Base-by-base conservation (phyloP, 306 rosid species). In the Inga leiocalycina region DNA sequence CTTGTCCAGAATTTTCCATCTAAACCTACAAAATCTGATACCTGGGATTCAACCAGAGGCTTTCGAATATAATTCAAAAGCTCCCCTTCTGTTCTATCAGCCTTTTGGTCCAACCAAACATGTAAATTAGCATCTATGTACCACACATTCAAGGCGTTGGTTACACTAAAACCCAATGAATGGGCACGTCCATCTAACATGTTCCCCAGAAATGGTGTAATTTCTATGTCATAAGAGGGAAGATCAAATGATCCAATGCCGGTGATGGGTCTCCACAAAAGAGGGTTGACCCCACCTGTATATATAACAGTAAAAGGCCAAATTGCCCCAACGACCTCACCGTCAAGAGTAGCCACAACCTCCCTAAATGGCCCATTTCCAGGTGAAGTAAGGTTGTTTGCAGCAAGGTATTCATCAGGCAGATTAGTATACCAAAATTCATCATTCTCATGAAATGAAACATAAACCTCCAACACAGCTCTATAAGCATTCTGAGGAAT, bases 291-390 rank as follows among this genome's bases (percentile, higher is more conserved):
- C 78, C 99, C 97, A 59, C 99, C 99, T 5, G 98, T 94, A 49
- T 74, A 96, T 44, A 96, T 90, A 77, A 96, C 99, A 57, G 98
- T 91, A 80, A 92, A 96, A 14, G 99, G 99, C 97, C 98, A 96
- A 57, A 94, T 69, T 0, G 91, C 89, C 64, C 97, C 99, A 76
- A 90, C 93, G 72, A 88, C 71, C 1, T 84, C 77, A 57, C 74
- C 88, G 67, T 96, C 98, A 78, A 96, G 88, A 84, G 89, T 86
- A 20, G 91, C 89, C 74, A 91, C 84, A 83, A 96, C 93, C 88
- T 96, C 98, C 89, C 99, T 90, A 76, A 94, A 96, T 6, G 98
- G 89, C 20, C 99, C 99, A 85, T 93, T 91, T 34, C 97, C 97
- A 4, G 97, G 88, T 1, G 80, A 72, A 85, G 88, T 88, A 20